A percentile compares a stretch with the other conserved stretches of the same genome.
Evolutionary conservation across 768 basidiomycete species (phyloP).

Genomic region (Tulasnella sp.): DNA sequence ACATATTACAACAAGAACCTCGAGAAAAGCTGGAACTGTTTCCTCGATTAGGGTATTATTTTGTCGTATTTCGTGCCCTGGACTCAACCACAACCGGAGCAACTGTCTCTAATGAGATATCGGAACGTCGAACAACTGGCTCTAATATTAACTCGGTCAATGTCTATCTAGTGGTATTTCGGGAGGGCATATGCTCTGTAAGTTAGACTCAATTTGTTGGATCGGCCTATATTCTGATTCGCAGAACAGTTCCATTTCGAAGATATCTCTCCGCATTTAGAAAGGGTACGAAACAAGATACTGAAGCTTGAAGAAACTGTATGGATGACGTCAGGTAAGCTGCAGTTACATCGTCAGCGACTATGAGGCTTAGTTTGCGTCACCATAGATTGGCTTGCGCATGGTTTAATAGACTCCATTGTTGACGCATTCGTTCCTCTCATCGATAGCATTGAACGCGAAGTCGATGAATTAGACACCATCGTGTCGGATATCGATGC

Average conservation of each 20-base stretch:
- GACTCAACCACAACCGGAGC: slow-evolving; percentile 31
- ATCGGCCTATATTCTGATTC: background rate
- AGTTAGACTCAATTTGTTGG: slow-evolving; percentile 22
- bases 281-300: slow-evolving; percentile 61
- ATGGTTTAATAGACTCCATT: slow-evolving; percentile 82
- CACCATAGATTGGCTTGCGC: slow-evolving; percentile 77
- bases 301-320: slow-evolving; percentile 46
- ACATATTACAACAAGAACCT: slow-evolving; percentile 82
- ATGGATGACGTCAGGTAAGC: slow-evolving; percentile 59
- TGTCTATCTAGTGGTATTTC: slow-evolving; percentile 81
- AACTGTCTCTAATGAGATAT: slow-evolving; percentile 18
- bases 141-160: slow-evolving; percentile 54
- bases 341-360: background rate
- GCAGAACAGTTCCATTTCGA: slow-evolving; percentile 70
- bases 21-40: slow-evolving; percentile 86
- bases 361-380: background rate
- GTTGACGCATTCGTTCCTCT: slow-evolving; percentile 90
- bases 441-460: slow-evolving; percentile 64
- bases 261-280: slow-evolving; percentile 75
- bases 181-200: slow-evolving; percentile 71
- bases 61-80: slow-evolving; percentile 74
- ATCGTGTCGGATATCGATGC: slow-evolving; percentile 32
- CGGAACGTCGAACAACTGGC: background rate
- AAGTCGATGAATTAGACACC: slow-evolving; percentile 64
- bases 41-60: slow-evolving; percentile 80